These are phyloP conservation scores for Trypethelium eluteriae DNA, from an alignment of 495 filamentous ascomycete genomes.

Conservation along the genomic window DNA sequence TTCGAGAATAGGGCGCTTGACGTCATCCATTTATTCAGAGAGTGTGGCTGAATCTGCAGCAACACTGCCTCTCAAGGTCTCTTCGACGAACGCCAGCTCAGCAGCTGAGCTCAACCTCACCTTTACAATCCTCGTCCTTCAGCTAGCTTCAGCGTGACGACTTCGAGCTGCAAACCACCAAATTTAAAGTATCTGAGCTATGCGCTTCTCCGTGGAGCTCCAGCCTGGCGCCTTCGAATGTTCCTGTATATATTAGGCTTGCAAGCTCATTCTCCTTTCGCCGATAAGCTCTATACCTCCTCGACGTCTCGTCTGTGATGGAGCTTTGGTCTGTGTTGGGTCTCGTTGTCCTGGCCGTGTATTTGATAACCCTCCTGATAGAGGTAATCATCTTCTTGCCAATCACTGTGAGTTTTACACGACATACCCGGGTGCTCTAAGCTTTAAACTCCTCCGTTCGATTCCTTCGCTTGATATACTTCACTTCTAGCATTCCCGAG, in stretches of 20 bases:
- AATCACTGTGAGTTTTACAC: neutral
- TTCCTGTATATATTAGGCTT: neutral
- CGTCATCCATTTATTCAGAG: neutral
- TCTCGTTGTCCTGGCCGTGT: slow-evolving; percentile 1
- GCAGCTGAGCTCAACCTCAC: neutral
- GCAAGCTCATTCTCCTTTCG: neutral
- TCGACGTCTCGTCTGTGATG: neutral
- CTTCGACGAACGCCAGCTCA: neutral
- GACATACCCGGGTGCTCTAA: neutral
- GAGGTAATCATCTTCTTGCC: slow-evolving; percentile 2
- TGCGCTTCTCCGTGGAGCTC: neutral
- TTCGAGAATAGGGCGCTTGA: neutral
- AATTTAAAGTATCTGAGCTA: neutral
- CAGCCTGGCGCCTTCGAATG: neutral
- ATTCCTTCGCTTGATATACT: neutral
- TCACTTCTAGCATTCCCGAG: neutral
- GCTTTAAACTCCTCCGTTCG: neutral
- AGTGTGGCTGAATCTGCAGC: neutral
- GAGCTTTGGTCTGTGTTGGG: neutral
- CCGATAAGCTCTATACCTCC: neutral
- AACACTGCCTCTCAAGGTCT: neutral
- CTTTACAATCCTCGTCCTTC: neutral
- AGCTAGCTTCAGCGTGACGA: neutral
- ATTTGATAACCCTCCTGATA: neutral
- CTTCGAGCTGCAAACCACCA: neutral